Base-by-base conservation (phyloP, 2,329 filamentous ascomycete genomes). In the Paradendryphiella salina region DNA sequence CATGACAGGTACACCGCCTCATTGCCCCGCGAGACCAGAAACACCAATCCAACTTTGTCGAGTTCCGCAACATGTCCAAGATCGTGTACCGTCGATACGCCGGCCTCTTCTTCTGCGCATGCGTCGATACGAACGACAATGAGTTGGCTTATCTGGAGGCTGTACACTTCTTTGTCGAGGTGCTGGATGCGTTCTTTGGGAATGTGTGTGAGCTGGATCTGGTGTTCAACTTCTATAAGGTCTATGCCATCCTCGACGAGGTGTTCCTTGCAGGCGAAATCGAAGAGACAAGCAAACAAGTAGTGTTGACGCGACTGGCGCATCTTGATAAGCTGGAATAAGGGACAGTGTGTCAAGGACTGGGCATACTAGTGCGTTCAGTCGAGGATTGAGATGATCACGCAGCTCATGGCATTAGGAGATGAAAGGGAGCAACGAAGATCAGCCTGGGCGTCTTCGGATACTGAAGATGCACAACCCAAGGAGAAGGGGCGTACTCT, bases 41-140 rank as follows among this genome's bases (percentile, higher is more conserved):
- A 74, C 96, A 99, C 80, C 94, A 99, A 75, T 96, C 91, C 77
- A 99, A 99, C 79, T 99, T 99, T 70, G 94, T 99, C 81, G 94
- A 99, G 66, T 86, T 86, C 79, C 88, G 90, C 61, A 89, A 91
- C 77, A 91, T 75, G 63, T 76, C 93, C 73, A 97, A 96, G 79
- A 89, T 99, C 66, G 90, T 99, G 46, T 99, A 99, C 79, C 88
- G 95, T 36, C 89, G 94, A 57, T 99, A 99, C 77, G 94, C 94
- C 0, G 94, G 94, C 0, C 85, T 99, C 52, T 99, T 99, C 84
- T 99, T 99, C 80, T 99, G 94, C 80, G 95, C 92, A 46, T 97
- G 94, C 76, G 94, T 99, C 72, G 94, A 99, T 77, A 95, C 93
- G 43, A 97, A 96, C 75, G 94, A 99, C 76, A 99, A 97, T 76